A percentile compares a stretch with the other conserved stretches of the same genome.
Conservation (phyloP, 148 eudicot genomes). For the Amaranthus hypochondriacus region DNA sequence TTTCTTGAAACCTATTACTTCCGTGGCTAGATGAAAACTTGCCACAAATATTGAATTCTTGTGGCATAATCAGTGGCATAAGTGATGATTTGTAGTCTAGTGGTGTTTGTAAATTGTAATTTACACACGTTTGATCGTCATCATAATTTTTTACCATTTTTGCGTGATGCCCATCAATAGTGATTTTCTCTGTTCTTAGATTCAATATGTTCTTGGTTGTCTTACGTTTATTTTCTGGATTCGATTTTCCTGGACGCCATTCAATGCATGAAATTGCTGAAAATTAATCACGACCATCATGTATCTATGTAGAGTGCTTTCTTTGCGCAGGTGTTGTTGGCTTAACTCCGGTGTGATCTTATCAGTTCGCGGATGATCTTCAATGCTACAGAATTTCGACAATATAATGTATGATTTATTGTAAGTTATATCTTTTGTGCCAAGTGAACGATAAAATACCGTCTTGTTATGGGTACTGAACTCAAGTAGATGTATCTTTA, state of each 20-base stretch:
- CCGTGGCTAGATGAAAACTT: too few relatives aligned
- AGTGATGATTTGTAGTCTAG: too few relatives aligned
- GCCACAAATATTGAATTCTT: too few relatives aligned
- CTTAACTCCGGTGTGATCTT: constrained; percentile 44
- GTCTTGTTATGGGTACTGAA: not conserved
- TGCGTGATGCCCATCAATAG: not conserved
- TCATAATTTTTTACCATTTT: not conserved
- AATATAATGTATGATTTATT: not conserved
- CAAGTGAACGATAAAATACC: not conserved
- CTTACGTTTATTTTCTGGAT: not conserved
- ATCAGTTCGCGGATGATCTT: not conserved
- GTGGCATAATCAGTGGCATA: too few relatives aligned
- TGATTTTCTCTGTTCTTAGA: not conserved
- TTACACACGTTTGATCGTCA: not conserved
- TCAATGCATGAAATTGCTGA: not conserved
- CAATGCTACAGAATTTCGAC: not conserved
- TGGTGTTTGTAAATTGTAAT: not conserved
- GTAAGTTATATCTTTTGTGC: not conserved
- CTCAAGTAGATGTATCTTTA: not conserved
- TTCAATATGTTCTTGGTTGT: not conserved
- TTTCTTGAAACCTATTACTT: too few relatives aligned
- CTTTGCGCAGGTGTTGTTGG: constrained; percentile 59
- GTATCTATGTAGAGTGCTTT: not conserved
- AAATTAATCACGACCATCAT: not conserved
- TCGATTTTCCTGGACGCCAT: not conserved